Evolutionary conservation across 2,329 filamentous ascomycete genomes (phyloP).

Genomic region (Claviceps citrina): DNA sequence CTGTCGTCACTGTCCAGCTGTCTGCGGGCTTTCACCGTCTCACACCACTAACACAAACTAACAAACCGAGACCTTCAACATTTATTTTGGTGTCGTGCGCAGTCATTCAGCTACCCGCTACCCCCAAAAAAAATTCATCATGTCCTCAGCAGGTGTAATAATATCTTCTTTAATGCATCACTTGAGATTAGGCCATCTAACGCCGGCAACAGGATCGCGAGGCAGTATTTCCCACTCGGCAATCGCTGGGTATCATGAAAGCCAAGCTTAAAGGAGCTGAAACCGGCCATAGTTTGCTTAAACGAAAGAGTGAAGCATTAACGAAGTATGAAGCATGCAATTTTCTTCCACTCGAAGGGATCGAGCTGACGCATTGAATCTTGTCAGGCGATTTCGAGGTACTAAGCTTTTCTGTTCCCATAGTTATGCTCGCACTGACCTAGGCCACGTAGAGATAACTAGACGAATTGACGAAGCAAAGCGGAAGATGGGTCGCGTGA

Average conservation of each 20-base stretch:
- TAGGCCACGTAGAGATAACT: conserved; percentile 58
- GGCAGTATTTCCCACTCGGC: conserved; percentile 91
- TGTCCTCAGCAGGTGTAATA: no score
- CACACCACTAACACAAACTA: no score
- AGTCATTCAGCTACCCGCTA: no score
- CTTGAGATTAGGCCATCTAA: no score
- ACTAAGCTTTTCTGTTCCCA: neutral
- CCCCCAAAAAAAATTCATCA: no score
- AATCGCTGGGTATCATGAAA: conserved; percentile 95
- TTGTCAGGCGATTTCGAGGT: conserved; percentile 6
- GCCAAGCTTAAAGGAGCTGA: conserved; percentile 89
- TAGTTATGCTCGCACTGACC: conserved; percentile 6
- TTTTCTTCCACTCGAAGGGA: neutral
- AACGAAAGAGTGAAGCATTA: conserved; percentile 93
- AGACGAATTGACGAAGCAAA: conserved; percentile 96
- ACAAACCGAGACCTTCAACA: no score
- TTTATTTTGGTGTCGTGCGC: no score
- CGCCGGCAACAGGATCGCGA: conserved; percentile 59
- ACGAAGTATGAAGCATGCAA: conserved; percentile 56
- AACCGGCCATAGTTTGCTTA: conserved; percentile 83
- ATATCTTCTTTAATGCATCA: no score
- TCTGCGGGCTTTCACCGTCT: no score
- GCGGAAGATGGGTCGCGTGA: conserved; percentile 96
- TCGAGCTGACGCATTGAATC: neutral
- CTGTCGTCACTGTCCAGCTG: no score